Base-by-base conservation (phyloP, 139 green algal species). In the Tetratostichococcus sp. region DNA sequence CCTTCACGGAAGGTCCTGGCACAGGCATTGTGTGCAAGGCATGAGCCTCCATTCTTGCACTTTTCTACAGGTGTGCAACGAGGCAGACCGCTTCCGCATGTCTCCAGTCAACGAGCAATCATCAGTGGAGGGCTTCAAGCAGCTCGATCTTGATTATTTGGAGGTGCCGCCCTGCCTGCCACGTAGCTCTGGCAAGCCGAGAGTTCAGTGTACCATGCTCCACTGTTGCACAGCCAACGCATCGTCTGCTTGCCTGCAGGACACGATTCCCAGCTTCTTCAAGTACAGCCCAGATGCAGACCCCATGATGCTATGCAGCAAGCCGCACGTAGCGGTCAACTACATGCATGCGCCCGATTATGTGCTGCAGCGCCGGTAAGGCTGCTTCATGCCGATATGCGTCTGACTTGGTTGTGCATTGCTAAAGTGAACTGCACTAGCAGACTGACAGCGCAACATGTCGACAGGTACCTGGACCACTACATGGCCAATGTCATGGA, bases 21-120 rank as follows among this genome's bases (percentile, higher is more conserved):
- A 50, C 14, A 8, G 39, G 22, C 11, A n/a, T 17, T n/a, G 50
- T 5, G 50, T 50, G 39, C 39, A 22, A 50, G 39, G 39, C 39
- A 14, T 50, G n/a, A n/a, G n/a, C n/a, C n/a, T n/a, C n/a, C 50
- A 62, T 23, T 2, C 19, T 26, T 28, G 17, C 19, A 23, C 11
- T n/a, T 26, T 26, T 4, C 50, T 26, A 62, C 50, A 62, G 50
- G 73, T 78, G 31, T 78, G 73, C 33, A n/a, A 67, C 33, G 73
- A 78, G 59, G 73, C 73, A 57, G 73, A 78, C 58, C 39, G 43
- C 35, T 78, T 78, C 35, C 30, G 73, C 72, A 78, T 78, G 35
- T 76, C 73, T 1, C 72, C 73, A 30, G 30, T 26, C 32, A 35
- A 23, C 28, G 50, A 21, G 17, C 43, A 78, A 32, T 21, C 50